Conservation (phyloP, 345 rosid genomes). For the Eutrema japonicum region DNA sequence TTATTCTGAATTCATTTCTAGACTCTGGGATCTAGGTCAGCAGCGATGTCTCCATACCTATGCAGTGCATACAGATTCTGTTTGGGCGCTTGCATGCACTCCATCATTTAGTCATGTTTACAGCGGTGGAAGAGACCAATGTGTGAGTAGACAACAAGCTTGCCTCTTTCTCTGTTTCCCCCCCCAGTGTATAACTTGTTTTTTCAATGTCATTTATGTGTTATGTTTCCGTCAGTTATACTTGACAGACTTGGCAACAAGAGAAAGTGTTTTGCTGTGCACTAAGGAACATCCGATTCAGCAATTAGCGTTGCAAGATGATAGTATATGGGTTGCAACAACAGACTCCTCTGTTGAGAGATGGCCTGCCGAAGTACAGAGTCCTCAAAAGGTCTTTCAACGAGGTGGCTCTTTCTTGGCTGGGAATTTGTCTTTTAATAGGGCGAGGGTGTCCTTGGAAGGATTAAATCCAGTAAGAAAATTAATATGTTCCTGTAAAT, state of each 20-base stretch:
- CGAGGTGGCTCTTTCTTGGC: conserved; percentile 96
- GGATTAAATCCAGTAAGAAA: conserved; percentile 87
- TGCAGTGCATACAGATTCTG: conserved; percentile 99
- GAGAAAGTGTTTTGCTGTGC: conserved; percentile 96
- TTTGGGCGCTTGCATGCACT: conserved; percentile 99
- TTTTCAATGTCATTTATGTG: conserved; percentile 16
- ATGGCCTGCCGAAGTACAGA: conserved; percentile 92
- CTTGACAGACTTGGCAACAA: conserved; percentile 93
- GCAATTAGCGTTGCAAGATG: conserved; percentile 89
- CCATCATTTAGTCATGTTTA: conserved; percentile 94
- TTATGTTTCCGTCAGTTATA: conserved; percentile 64
- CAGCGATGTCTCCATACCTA: conserved; percentile 98
- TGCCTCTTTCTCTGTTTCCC: conserved; percentile 20
- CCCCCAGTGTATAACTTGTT: conserved; percentile 11
- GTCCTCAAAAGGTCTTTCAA: conserved; percentile 83
- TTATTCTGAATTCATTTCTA: conserved; percentile 45
- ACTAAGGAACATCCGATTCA: conserved; percentile 84
- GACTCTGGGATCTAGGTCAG: conserved; percentile 99
- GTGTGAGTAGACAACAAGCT: conserved; percentile 61
- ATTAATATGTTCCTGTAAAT: conserved; percentile 9
- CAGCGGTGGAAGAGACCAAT: conserved; percentile 98
- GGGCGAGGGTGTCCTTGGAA: conserved; percentile 96
- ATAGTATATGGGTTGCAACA: conserved; percentile 91
- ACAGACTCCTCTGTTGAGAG: conserved; percentile 87
- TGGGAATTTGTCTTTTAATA: conserved; percentile 93